Evolutionary conservation across 345 rosid genomes (phyloP).

Genomic region (Populus nigra): DNA sequence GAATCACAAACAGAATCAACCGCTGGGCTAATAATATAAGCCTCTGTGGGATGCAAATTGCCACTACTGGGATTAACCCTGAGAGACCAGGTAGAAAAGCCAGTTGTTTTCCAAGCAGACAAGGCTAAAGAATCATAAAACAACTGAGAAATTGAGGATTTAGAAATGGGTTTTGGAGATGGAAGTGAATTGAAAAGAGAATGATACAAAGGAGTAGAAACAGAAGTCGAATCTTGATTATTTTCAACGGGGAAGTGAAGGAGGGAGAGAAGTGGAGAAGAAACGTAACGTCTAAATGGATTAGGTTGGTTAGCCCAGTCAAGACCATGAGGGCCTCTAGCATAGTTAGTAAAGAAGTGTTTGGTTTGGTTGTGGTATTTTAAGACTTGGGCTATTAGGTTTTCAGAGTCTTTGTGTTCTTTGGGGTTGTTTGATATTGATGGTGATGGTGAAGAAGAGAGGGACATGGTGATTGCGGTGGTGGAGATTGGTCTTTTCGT

Average conservation of each 20-base stretch:
- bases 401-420: constrained; percentile 21
- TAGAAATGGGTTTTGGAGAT: constrained; percentile 51
- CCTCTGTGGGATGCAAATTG: constrained; percentile 79
- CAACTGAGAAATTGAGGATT: constrained; percentile 58
- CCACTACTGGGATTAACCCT: constrained; percentile 97
- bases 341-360: constrained; percentile 61
- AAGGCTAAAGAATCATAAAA: constrained; percentile 79
- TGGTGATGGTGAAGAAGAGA: constrained; percentile 32
- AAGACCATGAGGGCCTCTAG: constrained; percentile 82
- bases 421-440: constrained; percentile 14
- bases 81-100: constrained; percentile 83
- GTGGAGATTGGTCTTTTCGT: not conserved
- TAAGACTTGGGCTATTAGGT: constrained; percentile 42
- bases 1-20: constrained; percentile 45
- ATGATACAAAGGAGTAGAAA: constrained; percentile 42
- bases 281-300: constrained; percentile 75
- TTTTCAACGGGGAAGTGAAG: constrained; percentile 30
- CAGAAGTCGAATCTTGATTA: constrained; percentile 10
- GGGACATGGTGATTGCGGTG: constrained; percentile 35
- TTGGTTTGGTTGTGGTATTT: constrained; percentile 75
- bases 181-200: constrained; percentile 61
- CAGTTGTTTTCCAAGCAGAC: constrained; percentile 85
- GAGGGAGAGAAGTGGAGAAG: constrained; percentile 64
- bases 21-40: constrained; percentile 69
- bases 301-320: constrained; percentile 95